Percentiles rank a stretch among this genome's conserved stretches.
Evolutionary conservation across 306 rosid species (phyloP).

Genomic region (Prunus mume): DNA sequence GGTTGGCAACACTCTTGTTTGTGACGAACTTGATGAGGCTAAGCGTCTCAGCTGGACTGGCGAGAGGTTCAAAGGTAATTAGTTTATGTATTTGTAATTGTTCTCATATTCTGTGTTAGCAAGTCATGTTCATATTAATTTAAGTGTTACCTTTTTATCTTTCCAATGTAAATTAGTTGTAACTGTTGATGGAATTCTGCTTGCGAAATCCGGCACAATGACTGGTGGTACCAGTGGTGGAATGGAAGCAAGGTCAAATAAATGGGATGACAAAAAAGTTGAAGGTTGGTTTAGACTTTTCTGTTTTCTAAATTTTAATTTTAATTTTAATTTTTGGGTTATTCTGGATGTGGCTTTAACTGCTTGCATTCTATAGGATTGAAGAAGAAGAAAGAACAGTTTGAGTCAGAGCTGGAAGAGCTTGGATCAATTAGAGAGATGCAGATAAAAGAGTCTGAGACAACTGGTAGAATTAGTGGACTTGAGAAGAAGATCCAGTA

Average conservation of each 20-base stretch:
- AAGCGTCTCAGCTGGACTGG: slow-evolving; percentile 95
- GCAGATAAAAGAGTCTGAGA: slow-evolving; percentile 95
- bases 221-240: slow-evolving; percentile 99
- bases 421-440: slow-evolving; percentile 95
- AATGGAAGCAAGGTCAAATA: slow-evolving; percentile 97
- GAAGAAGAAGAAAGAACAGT: slow-evolving; percentile 76
- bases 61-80: slow-evolving; percentile 88
- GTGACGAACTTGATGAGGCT: slow-evolving; percentile 93
- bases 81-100: background rate
- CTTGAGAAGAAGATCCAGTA: slow-evolving; percentile 92
- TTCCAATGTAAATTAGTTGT: slow-evolving; percentile 62
- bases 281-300: slow-evolving; percentile 58
- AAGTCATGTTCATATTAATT: slow-evolving; percentile 6
- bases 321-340: background rate
- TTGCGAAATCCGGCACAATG: slow-evolving; percentile 97
- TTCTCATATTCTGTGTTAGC: slow-evolving; percentile 3
- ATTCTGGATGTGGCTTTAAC: slow-evolving; percentile 24
- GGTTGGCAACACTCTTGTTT: slow-evolving; percentile 96
- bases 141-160: slow-evolving; percentile 9
- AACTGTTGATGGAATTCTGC: slow-evolving; percentile 91
- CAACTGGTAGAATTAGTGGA: slow-evolving; percentile 89
- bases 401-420: slow-evolving; percentile 79
- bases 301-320: background rate
- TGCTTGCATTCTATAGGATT: slow-evolving; percentile 44
- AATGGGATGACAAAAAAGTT: slow-evolving; percentile 97